Percentiles rank a stretch among this genome's conserved stretches.
Evolutionary conservation across 2,329 filamentous ascomycete species (phyloP).

Genomic region (Meredithiella fracta): DNA sequence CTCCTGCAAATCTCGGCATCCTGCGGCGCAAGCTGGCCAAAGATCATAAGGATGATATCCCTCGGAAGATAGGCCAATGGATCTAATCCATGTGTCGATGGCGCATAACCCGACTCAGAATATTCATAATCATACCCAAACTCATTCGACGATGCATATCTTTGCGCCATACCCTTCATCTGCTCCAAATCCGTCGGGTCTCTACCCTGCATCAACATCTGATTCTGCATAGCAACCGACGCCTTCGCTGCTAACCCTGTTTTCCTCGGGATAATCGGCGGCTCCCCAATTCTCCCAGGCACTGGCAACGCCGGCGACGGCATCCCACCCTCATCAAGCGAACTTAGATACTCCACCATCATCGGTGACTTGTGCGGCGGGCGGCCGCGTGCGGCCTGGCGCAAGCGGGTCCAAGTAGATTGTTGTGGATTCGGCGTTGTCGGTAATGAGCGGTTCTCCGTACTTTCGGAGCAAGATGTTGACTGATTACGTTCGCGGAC

Average conservation of each 20-base stretch:
- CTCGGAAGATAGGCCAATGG: constrained; percentile 39
- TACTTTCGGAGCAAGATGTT: background rate
- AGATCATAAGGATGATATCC: constrained; percentile 43
- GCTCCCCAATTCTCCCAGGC: constrained; percentile 35
- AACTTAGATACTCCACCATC: constrained; percentile 18
- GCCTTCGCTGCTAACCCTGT: constrained; percentile 46
- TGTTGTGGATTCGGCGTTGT: background rate
- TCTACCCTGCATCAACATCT: constrained; percentile 20
- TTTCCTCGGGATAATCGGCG: constrained; percentile 43
- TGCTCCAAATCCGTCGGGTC: background rate
- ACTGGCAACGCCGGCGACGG: constrained; percentile 20
- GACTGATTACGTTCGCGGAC: background rate
- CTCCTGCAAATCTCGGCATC: constrained; percentile 24
- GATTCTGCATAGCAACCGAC: constrained; percentile 42
- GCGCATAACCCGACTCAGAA: too few relatives aligned
- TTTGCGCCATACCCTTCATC: background rate
- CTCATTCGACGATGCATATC: background rate
- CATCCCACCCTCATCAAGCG: constrained; percentile 14
- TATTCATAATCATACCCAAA: constrained; percentile 20
- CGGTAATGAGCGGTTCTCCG: constrained; percentile 5
- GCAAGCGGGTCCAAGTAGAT: constrained; percentile 33
- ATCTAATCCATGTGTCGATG: constrained; percentile 21
- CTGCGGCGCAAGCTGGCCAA: constrained; percentile 38
- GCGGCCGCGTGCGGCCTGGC: constrained; percentile 34
- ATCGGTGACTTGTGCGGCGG: constrained; percentile 29